Evolutionary conservation across 1,284 basidiomycete genomes (phyloP).

Genomic region (Rhodotorula glutinis): DNA sequence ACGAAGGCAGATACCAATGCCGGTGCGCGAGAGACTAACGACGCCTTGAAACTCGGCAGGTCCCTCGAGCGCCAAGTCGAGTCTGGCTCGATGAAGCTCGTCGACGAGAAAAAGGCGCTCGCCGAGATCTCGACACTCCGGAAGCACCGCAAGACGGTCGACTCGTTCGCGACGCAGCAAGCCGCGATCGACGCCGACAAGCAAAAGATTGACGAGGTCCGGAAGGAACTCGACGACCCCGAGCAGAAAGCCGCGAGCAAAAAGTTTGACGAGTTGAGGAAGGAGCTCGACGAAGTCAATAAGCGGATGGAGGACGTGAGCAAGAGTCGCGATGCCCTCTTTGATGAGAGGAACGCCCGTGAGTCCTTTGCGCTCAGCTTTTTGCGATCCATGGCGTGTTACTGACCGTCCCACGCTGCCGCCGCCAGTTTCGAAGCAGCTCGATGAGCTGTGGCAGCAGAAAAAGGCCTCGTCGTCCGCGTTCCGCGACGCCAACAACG

Average conservation of each 20-base stretch:
- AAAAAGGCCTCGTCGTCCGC: conserved; percentile 71
- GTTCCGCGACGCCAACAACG: conserved; percentile 78
- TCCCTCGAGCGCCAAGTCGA: conserved; percentile 84
- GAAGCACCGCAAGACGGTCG: conserved; percentile 54
- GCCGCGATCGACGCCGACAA: conserved; percentile 78
- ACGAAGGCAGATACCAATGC: too few relatives aligned
- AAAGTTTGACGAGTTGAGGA: conserved; percentile 75
- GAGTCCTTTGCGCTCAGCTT: conserved; percentile 50
- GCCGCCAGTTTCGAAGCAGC: conserved; percentile 38
- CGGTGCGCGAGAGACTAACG: too few relatives aligned
- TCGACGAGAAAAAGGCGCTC: conserved; percentile 92
- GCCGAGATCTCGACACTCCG: conserved; percentile 64
- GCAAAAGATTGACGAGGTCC: conserved; percentile 70
- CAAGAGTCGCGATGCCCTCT: conserved; percentile 75
- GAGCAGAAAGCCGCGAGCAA: conserved; percentile 78
- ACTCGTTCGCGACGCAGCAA: conserved; percentile 72
- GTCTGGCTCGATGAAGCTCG: conserved; percentile 85
- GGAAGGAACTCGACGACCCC: conserved; percentile 84
- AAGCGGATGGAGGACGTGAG: conserved; percentile 82
- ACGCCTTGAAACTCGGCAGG: too few relatives aligned
- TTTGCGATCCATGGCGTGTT: conserved; percentile 10
- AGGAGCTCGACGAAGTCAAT: conserved; percentile 81
- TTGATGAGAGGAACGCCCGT: conserved; percentile 78
- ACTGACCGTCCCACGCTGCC: conserved; percentile 42
- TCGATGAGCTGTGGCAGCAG: conserved; percentile 67